Base-by-base conservation (phyloP, 2,329 filamentous ascomycete species). In the Fonsecaea pedrosoi region DNA sequence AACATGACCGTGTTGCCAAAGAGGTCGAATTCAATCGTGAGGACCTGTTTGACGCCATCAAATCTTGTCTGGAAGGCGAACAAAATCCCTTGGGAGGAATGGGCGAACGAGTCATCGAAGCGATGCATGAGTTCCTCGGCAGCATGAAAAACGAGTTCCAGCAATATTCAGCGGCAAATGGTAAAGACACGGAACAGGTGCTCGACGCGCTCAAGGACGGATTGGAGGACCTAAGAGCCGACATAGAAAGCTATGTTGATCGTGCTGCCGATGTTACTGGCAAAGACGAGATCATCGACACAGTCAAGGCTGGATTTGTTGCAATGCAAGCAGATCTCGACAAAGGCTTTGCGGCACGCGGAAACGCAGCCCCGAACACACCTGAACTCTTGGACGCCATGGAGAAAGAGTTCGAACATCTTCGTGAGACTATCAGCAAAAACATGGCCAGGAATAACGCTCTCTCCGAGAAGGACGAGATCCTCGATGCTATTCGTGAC, bases 161-260 rank as follows among this genome's bases (percentile, higher is more conserved):
- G 76, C 87, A 94, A 73, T 94, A 92, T 72, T 89, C 92, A 21
- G 87, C 91, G 2, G 89, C 90, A 69, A 92, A 89, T 72, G 92
- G 90, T 48, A 86, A 89, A 65, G 92, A 95, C 75, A 94, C 92
- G 0, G 93, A 97, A 77, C 92, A 97, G 76, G 89, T 96, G 12
- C 83, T 97, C 4, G 92, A 95, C 76, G 91, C 92, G 0, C 89
- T 96, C 53, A 94, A 92, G 72, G 92, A 96, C 75, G 93, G 93
- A 0, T 84, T 97, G 13, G 92, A 96, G 72, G 89, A 87, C 71
- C 85, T 98, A 6, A 89, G 92, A 10, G 81, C 83, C 12, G 91
- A 96, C 66, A 91, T 98, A 62, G 92, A 97, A 75, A 83, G 82
- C 53, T 96, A 96, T 71, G 88, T 95, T 65, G 89, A 94, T 73